Percentiles rank a stretch among this genome's conserved stretches.
phyloP scores from a whole-genome alignment of 768 basidiomycete genomes.

The Tylopilus cervinicoccineus region DNA sequence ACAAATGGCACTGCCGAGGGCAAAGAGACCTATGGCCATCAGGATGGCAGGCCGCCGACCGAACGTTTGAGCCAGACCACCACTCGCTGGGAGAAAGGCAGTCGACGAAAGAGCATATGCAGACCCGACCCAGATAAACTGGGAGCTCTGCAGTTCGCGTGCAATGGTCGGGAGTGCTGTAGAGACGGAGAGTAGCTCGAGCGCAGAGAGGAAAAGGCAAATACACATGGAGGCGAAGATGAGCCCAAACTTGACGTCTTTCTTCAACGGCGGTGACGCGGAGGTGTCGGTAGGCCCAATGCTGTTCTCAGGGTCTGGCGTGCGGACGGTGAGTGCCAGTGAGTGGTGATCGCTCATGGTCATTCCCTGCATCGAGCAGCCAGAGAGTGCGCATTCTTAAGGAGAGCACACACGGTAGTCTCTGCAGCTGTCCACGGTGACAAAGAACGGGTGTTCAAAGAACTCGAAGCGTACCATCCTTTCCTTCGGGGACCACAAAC shows the following conservation, averaged over 20 bases:
- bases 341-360: conserved; percentile 1
- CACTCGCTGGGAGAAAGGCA: conserved; percentile 36
- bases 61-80: conserved; percentile 29
- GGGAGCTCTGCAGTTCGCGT: conserved; percentile 20
- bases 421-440: too few relatives aligned
- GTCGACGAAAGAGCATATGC: conserved; percentile 36
- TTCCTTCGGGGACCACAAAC: too few relatives aligned
- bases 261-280: conserved; percentile 1
- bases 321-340: not conserved
- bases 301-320: not conserved
- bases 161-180: conserved; percentile 35
- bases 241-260: conserved; percentile 24
- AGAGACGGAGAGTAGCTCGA: conserved; percentile 25
- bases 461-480: not conserved
- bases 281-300: not conserved
- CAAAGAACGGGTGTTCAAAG: not conserved
- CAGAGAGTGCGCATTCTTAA: conserved; percentile 2
- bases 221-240: conserved; percentile 25
- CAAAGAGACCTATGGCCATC: conserved; percentile 24
- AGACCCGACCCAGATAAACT: conserved; percentile 37
- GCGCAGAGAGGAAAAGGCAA: conserved; percentile 25
- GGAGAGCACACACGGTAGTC: too few relatives aligned
- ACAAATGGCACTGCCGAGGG: conserved; percentile 35
- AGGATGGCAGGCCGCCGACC: conserved; percentile 30
- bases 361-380: not conserved